A percentile compares a stretch with the other conserved stretches of the same genome.
Evolutionary conservation across 73 alveolate species (phyloP).

Genomic region (Tetrahymena borealis): DNA sequence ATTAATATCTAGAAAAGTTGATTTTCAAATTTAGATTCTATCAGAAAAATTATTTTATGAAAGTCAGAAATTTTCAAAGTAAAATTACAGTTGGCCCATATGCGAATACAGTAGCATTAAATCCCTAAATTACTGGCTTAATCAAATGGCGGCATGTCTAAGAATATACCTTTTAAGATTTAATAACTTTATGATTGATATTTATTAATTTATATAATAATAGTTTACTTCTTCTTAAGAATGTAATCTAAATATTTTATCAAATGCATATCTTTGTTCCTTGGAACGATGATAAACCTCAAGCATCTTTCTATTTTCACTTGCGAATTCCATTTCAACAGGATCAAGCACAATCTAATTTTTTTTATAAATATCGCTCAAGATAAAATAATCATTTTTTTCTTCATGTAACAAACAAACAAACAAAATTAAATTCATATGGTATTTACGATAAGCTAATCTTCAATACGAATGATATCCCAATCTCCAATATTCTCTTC

Average conservation of each 20-base stretch:
- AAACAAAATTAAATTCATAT: too few relatives aligned
- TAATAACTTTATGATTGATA: neutral
- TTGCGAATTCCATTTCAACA: slow-evolving; percentile 58
- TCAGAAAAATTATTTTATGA: neutral
- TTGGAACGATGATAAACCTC: slow-evolving; percentile 70
- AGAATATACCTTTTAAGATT: slow-evolving; percentile 39
- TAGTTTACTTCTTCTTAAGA: slow-evolving; percentile 43
- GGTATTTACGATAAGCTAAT: slow-evolving; percentile 54
- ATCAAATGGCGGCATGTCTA: slow-evolving; percentile 77
- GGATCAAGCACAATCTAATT: slow-evolving; percentile 59
- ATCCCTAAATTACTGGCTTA: slow-evolving; percentile 77
- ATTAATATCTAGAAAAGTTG: neutral
- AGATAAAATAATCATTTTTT: too few relatives aligned
- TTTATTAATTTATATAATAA: neutral
- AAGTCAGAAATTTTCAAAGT: neutral
- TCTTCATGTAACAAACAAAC: too few relatives aligned
- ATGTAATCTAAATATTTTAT: slow-evolving; percentile 57
- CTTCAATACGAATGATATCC: slow-evolving; percentile 52
- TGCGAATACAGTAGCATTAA: slow-evolving; percentile 91
- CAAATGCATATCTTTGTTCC: slow-evolving; percentile 72
- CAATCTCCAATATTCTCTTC: slow-evolving; percentile 49
- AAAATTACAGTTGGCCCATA: slow-evolving; percentile 79
- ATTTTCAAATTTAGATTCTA: neutral
- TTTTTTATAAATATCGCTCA: neutral
- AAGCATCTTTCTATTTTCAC: slow-evolving; percentile 60